Base-by-base conservation (phyloP, 306 rosid genomes). In the Sophora flavescens region DNA sequence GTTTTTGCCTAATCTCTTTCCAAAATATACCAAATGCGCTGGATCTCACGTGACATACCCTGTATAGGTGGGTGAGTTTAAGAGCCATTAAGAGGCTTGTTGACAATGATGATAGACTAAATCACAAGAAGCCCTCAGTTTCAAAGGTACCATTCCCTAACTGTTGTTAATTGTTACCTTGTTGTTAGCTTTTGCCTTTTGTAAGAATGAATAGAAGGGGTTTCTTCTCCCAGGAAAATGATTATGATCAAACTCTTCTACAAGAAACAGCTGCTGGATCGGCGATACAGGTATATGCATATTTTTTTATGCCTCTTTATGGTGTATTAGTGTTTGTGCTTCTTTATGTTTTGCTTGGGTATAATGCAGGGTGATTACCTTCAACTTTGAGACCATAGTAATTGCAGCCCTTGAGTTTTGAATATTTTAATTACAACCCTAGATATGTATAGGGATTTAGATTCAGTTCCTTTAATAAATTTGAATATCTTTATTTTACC, bases 41-140 rank as follows among this genome's bases (percentile, higher is more conserved):
- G 56, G 67, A 63, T 66, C 66, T 45, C 26, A 9, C 45, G 67
- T 61, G 11, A 56, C 59, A 26, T 41, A 52, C 56, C 5, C 13
- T 75, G 72, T 51, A 77, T 71, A 92, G 97, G 81, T 92, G 97
- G 96, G 83, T 84, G 79, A 86, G 80, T 72, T 78, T 90, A 79
- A 85, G 75, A 72, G 81, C 92, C 57, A 38, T 86, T 38, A 88
- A 87, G 84, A 88, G 80, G 71, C 88, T 90, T 51, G 81, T 85
- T 41, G 87, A 87, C 67, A 39, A 85, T 35, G 82, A 85, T 35
- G 82, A 86, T 84, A 52, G 69, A 47, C 76, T 84, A 57, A 85
- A 84, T 73, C 75, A 77, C 61, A 73, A 78, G 83, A 82, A 63
- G 47, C 39, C 80, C 17, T 61, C 80, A 53, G n/a, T 48, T 64